Conservation (phyloP, 805 yeast species). For the Metschnikowia drakensbergensis region DNA sequence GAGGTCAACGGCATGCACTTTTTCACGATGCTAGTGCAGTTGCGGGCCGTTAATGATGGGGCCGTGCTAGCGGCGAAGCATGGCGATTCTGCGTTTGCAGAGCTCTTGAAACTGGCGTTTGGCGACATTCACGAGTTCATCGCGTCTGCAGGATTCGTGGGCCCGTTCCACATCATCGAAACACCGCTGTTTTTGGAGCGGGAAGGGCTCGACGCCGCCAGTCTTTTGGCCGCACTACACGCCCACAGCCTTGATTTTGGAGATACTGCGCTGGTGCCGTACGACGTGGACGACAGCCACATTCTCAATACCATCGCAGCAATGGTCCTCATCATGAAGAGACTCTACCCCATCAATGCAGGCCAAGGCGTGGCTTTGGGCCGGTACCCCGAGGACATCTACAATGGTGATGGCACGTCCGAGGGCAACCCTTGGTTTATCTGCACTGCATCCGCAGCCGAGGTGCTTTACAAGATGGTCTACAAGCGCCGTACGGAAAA, state of each 20-base stretch:
- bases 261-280: conserved; percentile 47
- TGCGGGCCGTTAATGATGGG: conserved; percentile 64
- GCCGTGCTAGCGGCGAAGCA: conserved; percentile 32
- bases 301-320: conserved; percentile 61
- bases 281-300: conserved; percentile 53
- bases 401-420: conserved; percentile 66
- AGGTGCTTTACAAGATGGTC: conserved; percentile 54
- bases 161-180: conserved; percentile 37
- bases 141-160: conserved; percentile 36
- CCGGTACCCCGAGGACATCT: conserved; percentile 88
- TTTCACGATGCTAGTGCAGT: conserved; percentile 73
- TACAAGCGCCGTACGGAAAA: conserved; percentile 37
- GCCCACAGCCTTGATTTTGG: conserved; percentile 40
- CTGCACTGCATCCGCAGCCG: conserved; percentile 66
- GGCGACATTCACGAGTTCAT: conserved; percentile 37
- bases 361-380: conserved; percentile 69
- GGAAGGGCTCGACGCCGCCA: conserved; percentile 76
- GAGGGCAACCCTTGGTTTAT: conserved; percentile 96
- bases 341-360: conserved; percentile 72
- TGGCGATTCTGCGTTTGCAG: not conserved
- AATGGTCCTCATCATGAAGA: conserved; percentile 64
- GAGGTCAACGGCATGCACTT: conserved; percentile 74
- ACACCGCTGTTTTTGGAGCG: conserved; percentile 54
- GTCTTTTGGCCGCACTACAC: conserved; percentile 51
- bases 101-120: conserved; percentile 14